Percentiles rank a stretch among this genome's conserved stretches.
Evolutionary conservation across 345 rosid genomes (phyloP).

Genomic region (Lepidium sativum): DNA sequence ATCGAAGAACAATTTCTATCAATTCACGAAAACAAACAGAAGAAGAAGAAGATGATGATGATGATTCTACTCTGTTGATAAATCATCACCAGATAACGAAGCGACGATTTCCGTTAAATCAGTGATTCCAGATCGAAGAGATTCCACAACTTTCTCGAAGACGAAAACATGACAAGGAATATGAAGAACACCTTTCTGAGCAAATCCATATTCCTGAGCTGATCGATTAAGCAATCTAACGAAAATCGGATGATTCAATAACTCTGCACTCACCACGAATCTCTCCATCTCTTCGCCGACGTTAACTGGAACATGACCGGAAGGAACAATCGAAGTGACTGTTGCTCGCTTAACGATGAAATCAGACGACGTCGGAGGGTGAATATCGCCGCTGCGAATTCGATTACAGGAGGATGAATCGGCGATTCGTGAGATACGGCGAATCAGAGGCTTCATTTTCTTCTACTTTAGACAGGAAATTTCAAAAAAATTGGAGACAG

Average conservation of each 20-base stretch:
- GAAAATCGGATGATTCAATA: constrained; percentile 74
- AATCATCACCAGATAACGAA: neutral
- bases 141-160: constrained; percentile 63
- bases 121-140: constrained; percentile 48
- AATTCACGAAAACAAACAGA: neutral
- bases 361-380: neutral
- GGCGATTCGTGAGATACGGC: constrained; percentile 69
- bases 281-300: constrained; percentile 85
- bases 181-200: constrained; percentile 83
- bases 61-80: constrained; percentile 13
- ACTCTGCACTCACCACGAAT: constrained; percentile 70
- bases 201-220: constrained; percentile 89
- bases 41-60: neutral
- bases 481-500: neutral
- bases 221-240: constrained; percentile 58
- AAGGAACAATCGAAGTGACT: constrained; percentile 35
- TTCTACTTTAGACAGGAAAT: neutral
- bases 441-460: constrained; percentile 68
- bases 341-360: constrained; percentile 17
- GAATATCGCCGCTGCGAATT: constrained; percentile 14
- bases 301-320: constrained; percentile 77
- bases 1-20: neutral
- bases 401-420: constrained; percentile 53
- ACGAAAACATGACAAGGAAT: constrained; percentile 80
- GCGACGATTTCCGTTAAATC: neutral